Evolutionary conservation across 208 protist species (phyloP).

Genomic region (Angomonas deanei): DNA sequence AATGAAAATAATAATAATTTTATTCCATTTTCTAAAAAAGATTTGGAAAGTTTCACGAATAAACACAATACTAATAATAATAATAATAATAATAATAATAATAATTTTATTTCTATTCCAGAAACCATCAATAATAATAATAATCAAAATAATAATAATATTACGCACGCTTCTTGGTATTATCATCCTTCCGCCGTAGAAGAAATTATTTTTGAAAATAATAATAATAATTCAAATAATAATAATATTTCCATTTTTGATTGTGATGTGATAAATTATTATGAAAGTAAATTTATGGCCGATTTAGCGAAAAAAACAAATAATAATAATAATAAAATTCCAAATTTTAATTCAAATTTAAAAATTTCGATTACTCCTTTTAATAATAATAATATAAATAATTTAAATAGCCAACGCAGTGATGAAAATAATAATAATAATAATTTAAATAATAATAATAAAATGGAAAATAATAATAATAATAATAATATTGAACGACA

Average conservation of each 20-base stretch:
- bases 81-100: slow-evolving; percentile 1
- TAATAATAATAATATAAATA: slow-evolving; percentile 1
- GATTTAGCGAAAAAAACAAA: no score
- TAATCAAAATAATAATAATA: neutral
- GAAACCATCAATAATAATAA: neutral
- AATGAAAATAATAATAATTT: neutral
- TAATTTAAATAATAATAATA: slow-evolving; percentile 1
- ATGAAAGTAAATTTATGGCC: no score
- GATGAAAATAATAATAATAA: neutral
- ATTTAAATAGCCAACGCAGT: neutral
- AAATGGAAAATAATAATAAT: no score
- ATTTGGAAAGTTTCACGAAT: neutral
- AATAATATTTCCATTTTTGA: neutral
- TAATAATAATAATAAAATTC: slow-evolving; percentile 1
- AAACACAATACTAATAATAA: neutral
- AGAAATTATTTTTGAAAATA: neutral
- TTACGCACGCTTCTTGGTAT: neutral
- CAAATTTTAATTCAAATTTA: no score
- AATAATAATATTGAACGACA: no score
- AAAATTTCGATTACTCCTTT: neutral
- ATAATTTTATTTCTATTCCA: neutral
- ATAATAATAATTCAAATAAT: neutral
- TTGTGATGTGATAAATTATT: no score
- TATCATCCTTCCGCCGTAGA: neutral
- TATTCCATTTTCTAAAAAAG: neutral